Percentiles rank a stretch among this genome's conserved stretches.
Conservation (phyloP, 1,139 yeast species). For the Meyerozyma elateridarum region DNA sequence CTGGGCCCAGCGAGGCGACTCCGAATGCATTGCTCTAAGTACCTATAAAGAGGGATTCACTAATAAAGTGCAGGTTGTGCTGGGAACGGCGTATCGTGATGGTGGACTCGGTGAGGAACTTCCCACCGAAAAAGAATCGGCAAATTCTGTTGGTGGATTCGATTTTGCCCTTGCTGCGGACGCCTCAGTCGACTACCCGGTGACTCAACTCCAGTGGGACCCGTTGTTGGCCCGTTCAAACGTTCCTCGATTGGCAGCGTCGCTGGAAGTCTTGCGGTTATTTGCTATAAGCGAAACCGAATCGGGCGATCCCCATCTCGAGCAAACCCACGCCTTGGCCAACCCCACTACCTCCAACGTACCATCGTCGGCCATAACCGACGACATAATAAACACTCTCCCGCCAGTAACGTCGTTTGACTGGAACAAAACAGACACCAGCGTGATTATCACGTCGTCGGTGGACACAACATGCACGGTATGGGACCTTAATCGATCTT, state of each 20-base stretch:
- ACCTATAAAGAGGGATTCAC: constrained; percentile 67
- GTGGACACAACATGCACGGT: constrained; percentile 96
- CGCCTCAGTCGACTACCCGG: constrained; percentile 54
- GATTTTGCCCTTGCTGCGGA: constrained; percentile 51
- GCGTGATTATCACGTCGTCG: constrained; percentile 73
- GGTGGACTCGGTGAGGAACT: constrained; percentile 12
- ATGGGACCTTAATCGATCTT: constrained; percentile 68
- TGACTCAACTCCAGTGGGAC: constrained; percentile 71
- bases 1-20: constrained; percentile 48
- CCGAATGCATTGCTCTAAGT: constrained; percentile 57
- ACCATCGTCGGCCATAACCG: constrained; percentile 9
- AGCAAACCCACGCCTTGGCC: constrained; percentile 40
- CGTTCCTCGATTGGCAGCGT: constrained; percentile 52
- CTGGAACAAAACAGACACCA: constrained; percentile 77
- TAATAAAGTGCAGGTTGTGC: constrained; percentile 50
- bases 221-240: constrained; percentile 35
- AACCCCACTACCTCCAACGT: constrained; percentile 27
- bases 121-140: constrained; percentile 8
- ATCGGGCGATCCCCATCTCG: constrained; percentile 28
- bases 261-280: constrained; percentile 66
- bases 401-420: constrained; percentile 93
- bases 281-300: constrained; percentile 38
- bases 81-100: constrained; percentile 33
- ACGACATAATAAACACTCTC: constrained; percentile 42
- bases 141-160: constrained; percentile 30